Conservation (phyloP, 805 yeast species). For the Brettanomyces bruxellensis region DNA sequence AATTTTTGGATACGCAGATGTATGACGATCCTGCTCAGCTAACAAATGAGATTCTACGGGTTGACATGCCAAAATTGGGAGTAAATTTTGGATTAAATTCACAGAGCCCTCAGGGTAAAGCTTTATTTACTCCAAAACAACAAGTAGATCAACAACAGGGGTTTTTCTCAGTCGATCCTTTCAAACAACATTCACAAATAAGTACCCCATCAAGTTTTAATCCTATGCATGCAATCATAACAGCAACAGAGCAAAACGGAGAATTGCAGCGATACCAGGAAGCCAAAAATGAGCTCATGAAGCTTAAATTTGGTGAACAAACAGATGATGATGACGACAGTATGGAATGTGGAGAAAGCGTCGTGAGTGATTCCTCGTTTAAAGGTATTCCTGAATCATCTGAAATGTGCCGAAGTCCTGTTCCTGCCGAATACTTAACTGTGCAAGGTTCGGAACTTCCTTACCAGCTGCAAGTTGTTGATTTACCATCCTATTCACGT, state of each 20-base stretch:
- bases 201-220: neutral
- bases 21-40: slow-evolving; percentile 1
- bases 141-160: neutral
- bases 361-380: neutral
- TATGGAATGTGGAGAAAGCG: neutral
- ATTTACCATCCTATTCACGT: slow-evolving; percentile 73
- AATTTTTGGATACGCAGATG: slow-evolving; percentile 2
- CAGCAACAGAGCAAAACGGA: slow-evolving; percentile 5
- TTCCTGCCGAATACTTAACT: slow-evolving; percentile 23
- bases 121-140: neutral
- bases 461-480: slow-evolving; percentile 43
- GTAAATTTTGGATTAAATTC: neutral
- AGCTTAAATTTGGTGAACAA: slow-evolving; percentile 41
- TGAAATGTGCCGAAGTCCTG: slow-evolving; percentile 12
- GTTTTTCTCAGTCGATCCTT: neutral
- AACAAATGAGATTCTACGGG: neutral
- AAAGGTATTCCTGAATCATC: slow-evolving; percentile 5
- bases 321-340: neutral
- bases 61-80: neutral
- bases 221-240: neutral
- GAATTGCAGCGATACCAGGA: slow-evolving; percentile 29
- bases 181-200: neutral
- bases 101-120: neutral
- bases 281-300: slow-evolving; percentile 41
- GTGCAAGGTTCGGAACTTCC: slow-evolving; percentile 25